Percentiles rank a stretch among this genome's conserved stretches.
Evolutionary conservation across 192 early-diverging fungal species (phyloP).

Genomic region (Umbelopsis sp.): DNA sequence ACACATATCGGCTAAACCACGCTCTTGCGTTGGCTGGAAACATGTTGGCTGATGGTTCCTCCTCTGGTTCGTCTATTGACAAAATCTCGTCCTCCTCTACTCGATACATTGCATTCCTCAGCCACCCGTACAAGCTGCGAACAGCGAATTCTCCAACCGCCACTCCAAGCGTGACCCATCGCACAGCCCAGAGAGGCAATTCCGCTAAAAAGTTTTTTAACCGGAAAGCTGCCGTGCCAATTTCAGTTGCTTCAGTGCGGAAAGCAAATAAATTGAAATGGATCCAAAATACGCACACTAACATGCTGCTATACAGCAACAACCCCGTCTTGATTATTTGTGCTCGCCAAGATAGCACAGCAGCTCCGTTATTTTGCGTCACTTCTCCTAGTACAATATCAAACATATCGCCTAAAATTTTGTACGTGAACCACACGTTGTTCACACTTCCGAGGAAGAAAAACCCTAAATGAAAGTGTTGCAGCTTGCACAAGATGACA

Average conservation of each 20-base stretch:
- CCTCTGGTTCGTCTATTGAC: slow-evolving; percentile 23
- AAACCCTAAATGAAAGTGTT: slow-evolving; percentile 60
- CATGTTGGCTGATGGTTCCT: not conserved
- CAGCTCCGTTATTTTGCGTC: not conserved
- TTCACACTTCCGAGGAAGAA: slow-evolving; percentile 58
- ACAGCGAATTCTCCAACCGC: slow-evolving; percentile 51
- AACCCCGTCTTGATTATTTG: slow-evolving; percentile 44
- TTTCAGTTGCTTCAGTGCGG: slow-evolving; percentile 13
- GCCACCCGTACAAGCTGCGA: slow-evolving; percentile 32
- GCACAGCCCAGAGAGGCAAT: slow-evolving; percentile 55
- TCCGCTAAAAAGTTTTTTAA: slow-evolving; percentile 54
- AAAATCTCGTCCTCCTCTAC: slow-evolving; percentile 39
- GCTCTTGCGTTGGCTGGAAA: not conserved
- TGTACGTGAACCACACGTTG: slow-evolving; percentile 55
- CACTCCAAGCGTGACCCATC: slow-evolving; percentile 60
- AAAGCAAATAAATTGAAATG: slow-evolving; percentile 60
- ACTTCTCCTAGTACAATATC: slow-evolving; percentile 43
- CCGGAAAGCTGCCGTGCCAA: slow-evolving; percentile 23
- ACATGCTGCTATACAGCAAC: slow-evolving; percentile 41
- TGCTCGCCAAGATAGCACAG: slow-evolving; percentile 10
- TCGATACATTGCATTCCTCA: slow-evolving; percentile 19
- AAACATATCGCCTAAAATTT: slow-evolving; percentile 58
- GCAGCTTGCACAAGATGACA: slow-evolving; percentile 48
- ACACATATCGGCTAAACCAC: no score
- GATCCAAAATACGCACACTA: slow-evolving; percentile 57